A percentile compares a stretch with the other conserved stretches of the same genome.
These are phyloP conservation scores for Penicillium angulare DNA, from an alignment of 495 filamentous ascomycete genomes.

Conservation along the genomic window DNA sequence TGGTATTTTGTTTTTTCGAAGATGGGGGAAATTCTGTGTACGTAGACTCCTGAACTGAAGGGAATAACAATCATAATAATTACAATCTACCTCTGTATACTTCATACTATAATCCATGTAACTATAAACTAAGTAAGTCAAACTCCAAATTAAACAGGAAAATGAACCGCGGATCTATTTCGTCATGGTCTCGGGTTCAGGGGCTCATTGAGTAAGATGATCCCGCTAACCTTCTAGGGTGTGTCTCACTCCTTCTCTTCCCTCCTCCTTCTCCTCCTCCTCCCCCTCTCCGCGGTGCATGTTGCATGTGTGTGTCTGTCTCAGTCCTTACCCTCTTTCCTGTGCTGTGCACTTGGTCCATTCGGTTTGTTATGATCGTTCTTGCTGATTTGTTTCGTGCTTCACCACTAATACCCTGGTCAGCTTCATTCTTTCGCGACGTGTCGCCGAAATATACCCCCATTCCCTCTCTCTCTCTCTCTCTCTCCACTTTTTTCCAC, in stretches of 20 bases:
- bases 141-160: background rate
- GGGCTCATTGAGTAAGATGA: background rate
- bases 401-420: too few relatives aligned
- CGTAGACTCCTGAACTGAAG: too few relatives aligned
- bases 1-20: too few relatives aligned
- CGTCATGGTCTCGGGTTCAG: background rate
- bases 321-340: too few relatives aligned
- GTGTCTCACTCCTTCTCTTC: slow-evolving; percentile 19
- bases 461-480: background rate
- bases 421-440: slow-evolving; percentile 9
- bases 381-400: slow-evolving; percentile 2
- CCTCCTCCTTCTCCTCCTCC: slow-evolving; percentile 5
- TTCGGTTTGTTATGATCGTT: slow-evolving; percentile 3
- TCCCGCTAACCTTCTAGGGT: slow-evolving; percentile 1
- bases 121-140: too few relatives aligned
- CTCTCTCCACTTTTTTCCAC: background rate
- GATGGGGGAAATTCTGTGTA: too few relatives aligned
- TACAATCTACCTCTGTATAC: too few relatives aligned
- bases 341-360: slow-evolving; percentile 23
- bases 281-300: background rate
- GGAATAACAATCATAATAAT: too few relatives aligned
- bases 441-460: background rate
- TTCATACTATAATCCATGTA: too few relatives aligned
- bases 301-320: too few relatives aligned
- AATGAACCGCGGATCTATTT: background rate